Percentiles rank a stretch among this genome's conserved stretches.
Conservation (phyloP, 108 stramenopile species). For the Nitzschia sp. region DNA sequence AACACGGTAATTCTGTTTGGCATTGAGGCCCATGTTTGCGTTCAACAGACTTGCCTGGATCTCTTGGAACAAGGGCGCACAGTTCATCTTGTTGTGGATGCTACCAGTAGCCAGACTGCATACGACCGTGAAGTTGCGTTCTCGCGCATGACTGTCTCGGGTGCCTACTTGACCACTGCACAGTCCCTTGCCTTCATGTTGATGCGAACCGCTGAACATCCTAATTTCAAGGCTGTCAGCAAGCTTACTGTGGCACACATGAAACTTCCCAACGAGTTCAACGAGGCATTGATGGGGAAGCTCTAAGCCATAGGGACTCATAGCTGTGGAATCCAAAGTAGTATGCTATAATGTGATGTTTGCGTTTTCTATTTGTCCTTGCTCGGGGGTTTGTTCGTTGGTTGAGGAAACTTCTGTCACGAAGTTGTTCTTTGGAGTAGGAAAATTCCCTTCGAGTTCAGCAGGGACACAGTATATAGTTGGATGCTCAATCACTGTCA, state of each 20-base stretch:
- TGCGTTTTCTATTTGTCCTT: background rate
- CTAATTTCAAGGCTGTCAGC: conserved; percentile 83
- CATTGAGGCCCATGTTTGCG: conserved; percentile 97
- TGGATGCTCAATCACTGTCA: conserved; percentile 72
- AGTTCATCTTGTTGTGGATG: conserved; percentile 90
- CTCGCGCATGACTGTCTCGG: conserved; percentile 67
- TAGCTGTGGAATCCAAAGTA: no score
- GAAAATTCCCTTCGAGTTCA: conserved; percentile 4
- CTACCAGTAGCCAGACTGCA: conserved; percentile 72
- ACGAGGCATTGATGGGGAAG: conserved; percentile 26
- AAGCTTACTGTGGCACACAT: conserved; percentile 84
- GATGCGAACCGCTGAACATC: conserved; percentile 77
- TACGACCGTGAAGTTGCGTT: conserved; percentile 85
- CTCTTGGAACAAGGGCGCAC: conserved; percentile 75
- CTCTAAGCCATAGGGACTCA: background rate
- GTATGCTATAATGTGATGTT: no score
- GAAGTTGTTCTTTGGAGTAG: conserved; percentile 4
- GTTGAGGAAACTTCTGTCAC: background rate
- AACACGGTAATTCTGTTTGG: conserved; percentile 85
- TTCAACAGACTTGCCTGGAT: conserved; percentile 90
- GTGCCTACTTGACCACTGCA: conserved; percentile 78
- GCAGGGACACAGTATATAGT: conserved; percentile 48
- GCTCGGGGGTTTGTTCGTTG: background rate
- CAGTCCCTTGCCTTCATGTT: conserved; percentile 87
- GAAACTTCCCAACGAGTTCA: conserved; percentile 80